A percentile compares a stretch with the other conserved stretches of the same genome.
These are phyloP conservation scores for Debaryomycetaceae sp. DNA, from an alignment of 1,139 yeast genomes.

Conservation along the genomic window DNA sequence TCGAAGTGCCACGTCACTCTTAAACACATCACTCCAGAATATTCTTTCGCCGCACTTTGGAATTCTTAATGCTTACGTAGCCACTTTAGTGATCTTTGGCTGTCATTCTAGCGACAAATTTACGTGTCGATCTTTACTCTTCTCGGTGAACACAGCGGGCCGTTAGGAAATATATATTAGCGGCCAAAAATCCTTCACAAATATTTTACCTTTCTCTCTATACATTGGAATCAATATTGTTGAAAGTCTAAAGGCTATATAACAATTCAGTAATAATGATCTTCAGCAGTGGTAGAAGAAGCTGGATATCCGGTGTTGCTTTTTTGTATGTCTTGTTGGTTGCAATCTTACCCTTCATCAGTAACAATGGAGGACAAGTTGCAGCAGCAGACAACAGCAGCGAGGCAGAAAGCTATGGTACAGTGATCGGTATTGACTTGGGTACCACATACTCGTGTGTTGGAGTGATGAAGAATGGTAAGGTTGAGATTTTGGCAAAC, in stretches of 20 bases:
- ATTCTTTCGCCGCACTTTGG: neutral
- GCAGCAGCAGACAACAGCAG: conserved; percentile 36
- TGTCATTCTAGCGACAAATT: neutral
- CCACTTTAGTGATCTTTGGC: neutral
- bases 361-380: conserved; percentile 32
- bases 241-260: conserved; percentile 1
- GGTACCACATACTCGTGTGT: conserved; percentile 92
- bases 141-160: neutral
- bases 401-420: conserved; percentile 56
- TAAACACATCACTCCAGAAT: neutral
- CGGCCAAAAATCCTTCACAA: neutral
- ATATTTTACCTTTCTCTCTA: neutral
- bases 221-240: conserved; percentile 1
- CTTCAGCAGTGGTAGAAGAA: conserved; percentile 5
- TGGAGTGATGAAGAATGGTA: conserved; percentile 88
- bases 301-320: conserved; percentile 51
- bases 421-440: conserved; percentile 83
- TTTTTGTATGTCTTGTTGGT: conserved; percentile 55
- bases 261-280: conserved; percentile 11
- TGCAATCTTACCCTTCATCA: conserved; percentile 58
- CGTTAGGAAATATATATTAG: neutral
- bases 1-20: conserved; percentile 1
- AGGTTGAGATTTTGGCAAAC: conserved; percentile 88
- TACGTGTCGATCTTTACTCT: neutral
- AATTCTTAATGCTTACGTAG: neutral